Base-by-base conservation (phyloP, 306 rosid genomes). In the Psophocarpus tetragonolobus region DNA sequence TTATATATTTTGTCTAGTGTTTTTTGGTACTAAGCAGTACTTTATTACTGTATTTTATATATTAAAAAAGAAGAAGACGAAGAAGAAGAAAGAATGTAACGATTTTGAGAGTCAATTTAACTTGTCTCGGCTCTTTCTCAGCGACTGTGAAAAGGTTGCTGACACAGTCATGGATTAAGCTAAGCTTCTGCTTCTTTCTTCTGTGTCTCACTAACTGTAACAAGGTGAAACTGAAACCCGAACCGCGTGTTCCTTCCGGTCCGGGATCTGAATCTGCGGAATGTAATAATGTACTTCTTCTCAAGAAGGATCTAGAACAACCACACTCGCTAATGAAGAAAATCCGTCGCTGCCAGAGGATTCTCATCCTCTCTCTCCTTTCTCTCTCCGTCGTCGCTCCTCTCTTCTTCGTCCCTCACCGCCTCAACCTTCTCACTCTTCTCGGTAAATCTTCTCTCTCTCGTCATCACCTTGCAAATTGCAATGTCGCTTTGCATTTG, bases 311-410 rank as follows among this genome's bases (percentile, higher is more conserved):
- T 57, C 69, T 18, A 8, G 67, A 73, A 71, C 2, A 35, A 33
- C 23, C 26, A 62, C 21, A n/a, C 60, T 44, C 69, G 39, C 85
- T 84, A 82, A 93, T 94, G 98, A 94, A 83, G 88, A 87, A 81
- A n/a, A 42, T 85, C 78, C 92, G 88, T 84, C 94, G 96, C 63
- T 84, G 88, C 84, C 90, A 85, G 89, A 91, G 98, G 96, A 90
- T 84, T 77, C 73, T 91, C 58, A 85, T 94, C 88, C 97, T 94
- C 90, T 78, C 85, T 84, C 74, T 94, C 53, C 91, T 94, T 9
- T 88, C 83, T 50, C 29, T 91, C 81, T 87, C 97, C 83, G 93
- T 94, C 74, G 23, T 91, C 56, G 90, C 92, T 88, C 98, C 98
- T 63, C 78, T 94, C 68, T 21, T 90, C 76, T 85, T 94, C 56